Evolutionary conservation across 75 land plant species (phyloP).

Genomic region (Pseudotsuga menziesii): DNA sequence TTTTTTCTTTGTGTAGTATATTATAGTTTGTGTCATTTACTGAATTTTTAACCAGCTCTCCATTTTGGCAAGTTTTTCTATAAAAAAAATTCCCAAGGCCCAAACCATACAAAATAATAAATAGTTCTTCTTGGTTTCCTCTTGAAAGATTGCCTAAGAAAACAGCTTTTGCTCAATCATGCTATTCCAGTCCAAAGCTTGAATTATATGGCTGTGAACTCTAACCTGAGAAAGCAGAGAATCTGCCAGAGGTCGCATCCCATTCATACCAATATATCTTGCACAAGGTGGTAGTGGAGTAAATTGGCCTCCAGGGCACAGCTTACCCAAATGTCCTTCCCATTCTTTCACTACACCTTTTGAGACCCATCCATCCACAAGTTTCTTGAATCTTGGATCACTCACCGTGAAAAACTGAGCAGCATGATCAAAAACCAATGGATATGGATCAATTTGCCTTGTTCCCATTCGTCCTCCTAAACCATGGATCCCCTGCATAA

Average conservation of each 20-base stretch:
- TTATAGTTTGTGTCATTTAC: not conserved
- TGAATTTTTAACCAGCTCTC: not conserved
- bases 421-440: slow-evolving; percentile 88
- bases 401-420: slow-evolving; percentile 91
- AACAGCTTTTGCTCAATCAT: not conserved
- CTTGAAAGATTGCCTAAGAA: not conserved
- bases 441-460: slow-evolving; percentile 57
- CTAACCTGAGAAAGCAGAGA: slow-evolving; percentile 68
- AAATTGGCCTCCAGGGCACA: slow-evolving; percentile 66
- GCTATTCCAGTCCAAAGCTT: not conserved
- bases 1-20: not conserved
- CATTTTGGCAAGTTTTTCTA: not conserved
- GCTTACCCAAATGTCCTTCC: slow-evolving; percentile 70
- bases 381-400: slow-evolving; percentile 67
- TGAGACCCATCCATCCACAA: slow-evolving; percentile 75
- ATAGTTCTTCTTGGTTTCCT: not conserved
- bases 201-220: not conserved
- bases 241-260: slow-evolving; percentile 92
- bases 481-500: slow-evolving; percentile 82
- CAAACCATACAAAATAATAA: not conserved
- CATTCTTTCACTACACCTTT: slow-evolving; percentile 73
- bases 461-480: slow-evolving; percentile 98
- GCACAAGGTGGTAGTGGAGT: slow-evolving; percentile 33
- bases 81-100: not conserved
- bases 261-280: slow-evolving; percentile 73